A percentile compares a stretch with the other conserved stretches of the same genome.
Evolutionary conservation across 306 rosid species (phyloP).

Genomic region (Quercus engelmannii): DNA sequence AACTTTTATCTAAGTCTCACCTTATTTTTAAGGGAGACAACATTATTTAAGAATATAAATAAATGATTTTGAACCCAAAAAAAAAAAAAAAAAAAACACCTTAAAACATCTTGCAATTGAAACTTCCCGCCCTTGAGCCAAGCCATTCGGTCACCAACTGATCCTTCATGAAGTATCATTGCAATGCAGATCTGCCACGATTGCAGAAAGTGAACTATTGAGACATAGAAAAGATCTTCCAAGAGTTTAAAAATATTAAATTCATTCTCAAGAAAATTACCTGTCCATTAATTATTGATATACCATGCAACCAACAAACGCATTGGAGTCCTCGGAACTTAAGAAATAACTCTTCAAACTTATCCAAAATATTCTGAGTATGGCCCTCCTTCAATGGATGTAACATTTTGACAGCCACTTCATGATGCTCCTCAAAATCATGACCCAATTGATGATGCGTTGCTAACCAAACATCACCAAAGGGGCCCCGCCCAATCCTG

Average conservation of each 20-base stretch:
- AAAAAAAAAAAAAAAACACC: constrained; percentile 36
- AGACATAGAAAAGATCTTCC: neutral
- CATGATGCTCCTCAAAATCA: constrained; percentile 75
- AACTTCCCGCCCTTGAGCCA: constrained; percentile 65
- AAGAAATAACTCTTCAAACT: constrained; percentile 50
- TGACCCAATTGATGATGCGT: constrained; percentile 82
- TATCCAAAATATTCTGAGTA: constrained; percentile 51
- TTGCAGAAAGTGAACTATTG: neutral
- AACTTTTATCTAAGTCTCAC: neutral
- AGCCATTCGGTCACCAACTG: constrained; percentile 86
- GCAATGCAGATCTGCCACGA: constrained; percentile 60
- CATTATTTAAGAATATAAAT: neutral
- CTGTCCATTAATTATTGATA: constrained; percentile 73
- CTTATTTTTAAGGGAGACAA: neutral
- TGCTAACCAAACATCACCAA: constrained; percentile 95
- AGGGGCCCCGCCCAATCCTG: constrained; percentile 82
- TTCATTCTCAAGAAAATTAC: constrained; percentile 27
- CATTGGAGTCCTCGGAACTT: constrained; percentile 54
- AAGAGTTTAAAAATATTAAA: neutral
- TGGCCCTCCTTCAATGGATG: constrained; percentile 64
- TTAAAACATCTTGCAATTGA: constrained; percentile 60
- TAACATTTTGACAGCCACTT: constrained; percentile 90
- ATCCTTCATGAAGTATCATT: constrained; percentile 82
- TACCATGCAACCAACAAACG: constrained; percentile 63
- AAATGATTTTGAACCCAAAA: neutral